These are phyloP conservation scores for Gaertneriomyces semiglobifer DNA, from an alignment of 192 early-diverging fungal genomes.

Conservation along the genomic window DNA sequence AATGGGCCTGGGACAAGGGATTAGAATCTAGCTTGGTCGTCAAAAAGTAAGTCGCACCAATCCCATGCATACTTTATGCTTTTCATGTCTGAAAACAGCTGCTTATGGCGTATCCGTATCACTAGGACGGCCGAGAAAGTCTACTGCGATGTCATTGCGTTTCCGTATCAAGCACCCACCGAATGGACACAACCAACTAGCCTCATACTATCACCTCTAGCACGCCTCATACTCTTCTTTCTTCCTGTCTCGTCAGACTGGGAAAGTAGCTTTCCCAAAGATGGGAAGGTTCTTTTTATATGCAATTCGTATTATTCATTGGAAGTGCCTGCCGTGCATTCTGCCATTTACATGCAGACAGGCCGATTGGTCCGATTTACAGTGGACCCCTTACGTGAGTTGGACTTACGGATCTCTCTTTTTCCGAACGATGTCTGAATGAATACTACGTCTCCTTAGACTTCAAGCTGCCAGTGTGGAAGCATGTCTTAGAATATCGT, in stretches of 20 bases:
- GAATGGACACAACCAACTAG: slow-evolving; percentile 18
- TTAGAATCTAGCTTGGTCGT: neutral
- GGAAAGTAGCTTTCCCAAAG: slow-evolving; percentile 2
- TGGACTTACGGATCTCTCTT: neutral
- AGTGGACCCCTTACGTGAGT: slow-evolving; percentile 23
- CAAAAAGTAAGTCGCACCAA: neutral
- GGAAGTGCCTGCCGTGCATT: slow-evolving; percentile 15
- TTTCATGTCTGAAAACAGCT: neutral
- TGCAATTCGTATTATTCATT: slow-evolving; percentile 9
- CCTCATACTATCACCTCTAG: slow-evolving; percentile 17
- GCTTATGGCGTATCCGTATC: neutral
- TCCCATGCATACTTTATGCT: neutral
- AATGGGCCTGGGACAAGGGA: neutral
- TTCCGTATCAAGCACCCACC: neutral
- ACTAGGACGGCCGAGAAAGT: neutral
- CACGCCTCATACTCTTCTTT: slow-evolving; percentile 18
- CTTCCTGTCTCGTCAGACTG: slow-evolving; percentile 14
- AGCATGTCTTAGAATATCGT: slow-evolving; percentile 35
- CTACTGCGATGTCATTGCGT: slow-evolving; percentile 13
- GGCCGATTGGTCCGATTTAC: slow-evolving; percentile 15
- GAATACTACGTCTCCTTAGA: slow-evolving; percentile 7
- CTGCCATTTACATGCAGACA: slow-evolving; percentile 24
- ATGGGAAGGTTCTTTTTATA: slow-evolving; percentile 10
- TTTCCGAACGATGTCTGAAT: neutral
- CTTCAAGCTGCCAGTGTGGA: slow-evolving; percentile 34